Evolutionary conservation across 495 filamentous ascomycete genomes (phyloP).

Genomic region (Lasiosphaeria hispida): DNA sequence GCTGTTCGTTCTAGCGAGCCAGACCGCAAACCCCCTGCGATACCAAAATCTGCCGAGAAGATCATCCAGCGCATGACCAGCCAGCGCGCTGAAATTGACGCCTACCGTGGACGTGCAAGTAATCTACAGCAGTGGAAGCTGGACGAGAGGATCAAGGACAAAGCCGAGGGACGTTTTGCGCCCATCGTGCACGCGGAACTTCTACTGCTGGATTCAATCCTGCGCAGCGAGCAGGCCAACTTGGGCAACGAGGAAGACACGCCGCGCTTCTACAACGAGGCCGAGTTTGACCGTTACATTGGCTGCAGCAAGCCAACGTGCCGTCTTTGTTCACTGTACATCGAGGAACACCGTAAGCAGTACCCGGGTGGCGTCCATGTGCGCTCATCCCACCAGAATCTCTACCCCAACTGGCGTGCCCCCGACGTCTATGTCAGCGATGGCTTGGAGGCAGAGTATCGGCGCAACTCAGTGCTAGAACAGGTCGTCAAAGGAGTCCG

Average conservation of each 20-base stretch:
- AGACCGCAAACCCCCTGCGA: background rate
- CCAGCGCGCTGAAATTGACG: background rate
- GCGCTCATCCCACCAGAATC: slow-evolving; percentile 30
- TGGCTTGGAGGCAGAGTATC: background rate
- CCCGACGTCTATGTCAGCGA: slow-evolving; percentile 21
- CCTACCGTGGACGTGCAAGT: background rate
- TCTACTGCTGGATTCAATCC: slow-evolving; percentile 28
- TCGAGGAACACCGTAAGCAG: slow-evolving; percentile 17
- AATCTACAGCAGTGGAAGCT: background rate
- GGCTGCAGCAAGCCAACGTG: slow-evolving; percentile 43
- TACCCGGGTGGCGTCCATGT: slow-evolving; percentile 11
- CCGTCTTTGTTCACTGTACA: slow-evolving; percentile 35
- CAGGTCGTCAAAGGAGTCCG: slow-evolving; percentile 16
- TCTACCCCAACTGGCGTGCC: slow-evolving; percentile 37
- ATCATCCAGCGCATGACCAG: slow-evolving; percentile 18
- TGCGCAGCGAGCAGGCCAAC: slow-evolving; percentile 16
- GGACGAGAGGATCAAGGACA: background rate
- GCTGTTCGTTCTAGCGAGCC: slow-evolving; percentile 7
- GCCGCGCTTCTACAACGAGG: slow-evolving; percentile 28
- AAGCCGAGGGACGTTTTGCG: background rate
- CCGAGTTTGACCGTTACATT: slow-evolving; percentile 31
- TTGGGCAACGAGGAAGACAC: slow-evolving; percentile 7
- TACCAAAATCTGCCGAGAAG: background rate
- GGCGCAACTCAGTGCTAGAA: slow-evolving; percentile 15
- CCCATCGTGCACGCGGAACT: slow-evolving; percentile 38